Evolutionary conservation across 805 yeast genomes (phyloP).

Genomic region (Alloascoidea africana): DNA sequence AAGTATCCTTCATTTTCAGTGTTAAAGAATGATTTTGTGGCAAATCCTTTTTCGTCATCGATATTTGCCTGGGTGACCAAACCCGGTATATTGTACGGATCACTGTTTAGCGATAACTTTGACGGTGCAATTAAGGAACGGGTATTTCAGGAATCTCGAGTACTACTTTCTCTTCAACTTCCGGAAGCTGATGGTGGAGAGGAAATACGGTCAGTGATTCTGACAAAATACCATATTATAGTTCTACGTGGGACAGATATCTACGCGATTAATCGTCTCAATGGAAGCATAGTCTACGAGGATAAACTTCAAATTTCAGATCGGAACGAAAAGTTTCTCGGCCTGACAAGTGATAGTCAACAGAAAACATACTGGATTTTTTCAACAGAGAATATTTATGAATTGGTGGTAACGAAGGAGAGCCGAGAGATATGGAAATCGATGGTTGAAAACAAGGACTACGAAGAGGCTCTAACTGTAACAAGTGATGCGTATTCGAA

Average conservation of each 20-base stretch:
- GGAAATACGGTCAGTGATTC: constrained; percentile 21
- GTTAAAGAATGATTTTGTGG: constrained; percentile 9
- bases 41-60: constrained; percentile 3
- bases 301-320: constrained; percentile 22
- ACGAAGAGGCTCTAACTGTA: constrained; percentile 12
- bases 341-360: constrained; percentile 32
- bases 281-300: constrained; percentile 28
- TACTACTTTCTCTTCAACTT: constrained; percentile 24
- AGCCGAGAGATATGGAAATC: constrained; percentile 59
- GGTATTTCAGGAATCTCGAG: constrained; percentile 20
- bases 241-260: constrained; percentile 28
- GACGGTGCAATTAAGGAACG: constrained; percentile 8
- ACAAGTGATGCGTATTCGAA: neutral
- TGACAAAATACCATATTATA: constrained; percentile 41
- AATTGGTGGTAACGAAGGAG: constrained; percentile 57
- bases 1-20: constrained; percentile 5
- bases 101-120: constrained; percentile 12
- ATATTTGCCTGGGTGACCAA: constrained; percentile 32
- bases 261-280: constrained; percentile 33
- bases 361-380: constrained; percentile 64
- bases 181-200: constrained; percentile 14
- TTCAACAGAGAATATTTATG: constrained; percentile 46
- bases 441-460: constrained; percentile 18
- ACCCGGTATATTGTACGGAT: constrained; percentile 31
- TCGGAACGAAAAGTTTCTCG: constrained; percentile 21